phyloP scores from a whole-genome alignment of 352 stramenopile genomes.

The Pythium oligandrum region DNA sequence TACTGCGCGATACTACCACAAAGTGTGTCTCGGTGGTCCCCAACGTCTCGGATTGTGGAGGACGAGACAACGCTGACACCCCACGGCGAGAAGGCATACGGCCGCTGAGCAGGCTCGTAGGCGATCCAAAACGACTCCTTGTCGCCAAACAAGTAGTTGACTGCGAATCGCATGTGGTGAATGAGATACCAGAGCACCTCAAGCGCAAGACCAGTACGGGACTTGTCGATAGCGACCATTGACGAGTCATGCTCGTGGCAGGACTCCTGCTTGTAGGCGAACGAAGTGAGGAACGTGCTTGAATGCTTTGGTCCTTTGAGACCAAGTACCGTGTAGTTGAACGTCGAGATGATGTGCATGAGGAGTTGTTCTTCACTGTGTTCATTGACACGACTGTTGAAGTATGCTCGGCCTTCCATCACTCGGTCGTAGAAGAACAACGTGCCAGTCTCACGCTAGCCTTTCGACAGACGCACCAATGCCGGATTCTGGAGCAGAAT shows the following conservation, averaged over 20 bases:
- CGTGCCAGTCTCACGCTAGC: constrained; percentile 40
- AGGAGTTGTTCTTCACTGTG: constrained; percentile 30
- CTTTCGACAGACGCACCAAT: constrained; percentile 27
- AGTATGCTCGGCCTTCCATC: constrained; percentile 38
- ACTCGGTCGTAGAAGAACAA: constrained; percentile 74
- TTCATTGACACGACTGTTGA: constrained; percentile 36
- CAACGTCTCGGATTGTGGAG: constrained; percentile 45
- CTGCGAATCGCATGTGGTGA: constrained; percentile 53
- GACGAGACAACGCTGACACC: constrained; percentile 45
- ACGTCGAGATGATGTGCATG: constrained; percentile 28
- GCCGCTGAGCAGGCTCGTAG: constrained; percentile 41
- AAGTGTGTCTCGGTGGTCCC: constrained; percentile 46
- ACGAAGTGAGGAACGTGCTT: constrained; percentile 28
- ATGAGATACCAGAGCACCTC: constrained; percentile 69
- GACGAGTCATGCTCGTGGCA: constrained; percentile 71
- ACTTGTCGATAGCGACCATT: constrained; percentile 68
- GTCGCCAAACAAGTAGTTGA: constrained; percentile 64
- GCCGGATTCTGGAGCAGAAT: constrained; percentile 44
- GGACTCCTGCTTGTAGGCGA: constrained; percentile 34
- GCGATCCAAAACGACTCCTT: constrained; percentile 79
- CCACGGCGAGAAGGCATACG: constrained; percentile 68
- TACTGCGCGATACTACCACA: constrained; percentile 70
- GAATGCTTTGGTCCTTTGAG: constrained; percentile 20
- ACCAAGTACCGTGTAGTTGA: constrained; percentile 32
- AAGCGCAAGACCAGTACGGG: constrained; percentile 31